phyloP scores from a whole-genome alignment of 2,329 filamentous ascomycete genomes.

The Penicillium crustosum region DNA sequence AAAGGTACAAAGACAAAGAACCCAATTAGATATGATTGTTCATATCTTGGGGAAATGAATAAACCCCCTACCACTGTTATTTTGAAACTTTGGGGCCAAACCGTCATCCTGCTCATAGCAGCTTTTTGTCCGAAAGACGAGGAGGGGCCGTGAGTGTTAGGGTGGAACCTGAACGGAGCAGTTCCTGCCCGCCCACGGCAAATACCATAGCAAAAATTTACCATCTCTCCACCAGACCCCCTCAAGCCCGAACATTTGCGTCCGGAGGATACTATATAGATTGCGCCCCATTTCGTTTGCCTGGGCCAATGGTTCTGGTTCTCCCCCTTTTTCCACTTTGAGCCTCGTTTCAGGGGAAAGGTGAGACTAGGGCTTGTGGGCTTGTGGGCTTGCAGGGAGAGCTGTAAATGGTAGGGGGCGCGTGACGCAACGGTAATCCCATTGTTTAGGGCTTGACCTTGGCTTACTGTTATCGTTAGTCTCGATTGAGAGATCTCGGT shows the following conservation, averaged over 20 bases:
- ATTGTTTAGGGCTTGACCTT: background rate
- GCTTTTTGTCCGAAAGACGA: background rate
- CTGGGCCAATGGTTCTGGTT: background rate
- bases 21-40: background rate
- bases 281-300: no score
- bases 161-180: conserved; percentile 2
- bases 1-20: background rate
- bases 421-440: background rate
- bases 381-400: background rate
- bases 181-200: background rate
- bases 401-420: background rate
- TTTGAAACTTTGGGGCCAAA: background rate
- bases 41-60: background rate
- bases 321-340: background rate
- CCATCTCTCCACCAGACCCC: background rate
- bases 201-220: background rate
- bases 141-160: background rate
- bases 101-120: background rate
- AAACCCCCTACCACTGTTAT: background rate
- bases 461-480: background rate
- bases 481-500: background rate
- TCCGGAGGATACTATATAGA: no score
- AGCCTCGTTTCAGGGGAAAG: conserved; percentile 8
- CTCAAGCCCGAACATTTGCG: background rate
- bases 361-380: conserved; percentile 2